These are phyloP conservation scores for Teratosphaeria epicoccoides DNA, from an alignment of 2,329 filamentous ascomycete species.

Conservation along the genomic window DNA sequence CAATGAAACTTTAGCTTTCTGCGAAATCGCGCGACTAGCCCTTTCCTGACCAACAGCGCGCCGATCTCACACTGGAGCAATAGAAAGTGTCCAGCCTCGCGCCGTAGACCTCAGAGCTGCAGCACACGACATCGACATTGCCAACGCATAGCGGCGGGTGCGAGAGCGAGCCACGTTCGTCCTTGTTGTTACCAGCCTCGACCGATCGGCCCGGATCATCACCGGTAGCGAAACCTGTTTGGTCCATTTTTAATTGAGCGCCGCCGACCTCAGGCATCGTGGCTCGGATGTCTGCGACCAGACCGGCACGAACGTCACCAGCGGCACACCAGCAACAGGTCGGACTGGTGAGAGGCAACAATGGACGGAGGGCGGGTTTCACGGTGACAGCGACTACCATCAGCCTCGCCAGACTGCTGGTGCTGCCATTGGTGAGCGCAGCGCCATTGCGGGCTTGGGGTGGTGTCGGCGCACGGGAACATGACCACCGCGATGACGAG, in stretches of 20 bases:
- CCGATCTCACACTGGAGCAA: neutral
- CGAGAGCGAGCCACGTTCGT: neutral
- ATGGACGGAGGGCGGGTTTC: conserved; percentile 6
- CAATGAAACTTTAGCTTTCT: neutral
- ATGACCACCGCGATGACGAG: conserved; percentile 13
- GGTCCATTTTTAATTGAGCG: neutral
- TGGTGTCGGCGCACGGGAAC: conserved; percentile 1
- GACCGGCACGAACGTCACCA: neutral
- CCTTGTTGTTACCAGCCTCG: no score
- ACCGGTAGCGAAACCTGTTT: neutral
- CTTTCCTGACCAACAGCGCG: neutral
- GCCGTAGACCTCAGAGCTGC: neutral
- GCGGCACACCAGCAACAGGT: neutral
- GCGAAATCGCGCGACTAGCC: neutral
- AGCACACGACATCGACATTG: neutral
- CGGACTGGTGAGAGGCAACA: neutral
- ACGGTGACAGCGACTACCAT: conserved; percentile 11
- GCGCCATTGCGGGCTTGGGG: conserved; percentile 9
- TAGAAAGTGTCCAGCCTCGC: neutral
- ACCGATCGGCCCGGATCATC: neutral
- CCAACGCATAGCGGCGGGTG: neutral
- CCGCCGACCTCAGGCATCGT: neutral
- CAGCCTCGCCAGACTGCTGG: conserved; percentile 11
- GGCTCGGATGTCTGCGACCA: neutral
- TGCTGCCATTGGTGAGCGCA: conserved; percentile 15